Evolutionary conservation across 805 yeast genomes (phyloP), one percentile per base, ranked within the genome.

Genomic region (Candida succiphila): DNA sequence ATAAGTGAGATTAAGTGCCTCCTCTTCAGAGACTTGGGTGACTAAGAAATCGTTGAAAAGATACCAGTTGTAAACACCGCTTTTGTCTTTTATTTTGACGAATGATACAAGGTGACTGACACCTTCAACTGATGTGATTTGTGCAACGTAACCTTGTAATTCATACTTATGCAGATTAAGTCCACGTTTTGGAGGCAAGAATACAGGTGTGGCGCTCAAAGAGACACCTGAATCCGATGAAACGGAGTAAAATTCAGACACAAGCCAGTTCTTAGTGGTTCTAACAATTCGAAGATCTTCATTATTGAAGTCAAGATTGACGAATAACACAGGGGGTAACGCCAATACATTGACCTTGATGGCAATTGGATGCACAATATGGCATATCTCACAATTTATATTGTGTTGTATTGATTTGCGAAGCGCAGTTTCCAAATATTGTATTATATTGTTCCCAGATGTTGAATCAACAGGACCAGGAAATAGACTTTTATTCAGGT

Each of bases 21-120:
- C 96, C 12, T 67, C 69, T 44, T 79, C 84, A 1, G 78, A 67
- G 1, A 92, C 66, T 17, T 75, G 78, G 45, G 75, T 71, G 13
- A 88, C 97, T 42, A 92, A 60, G 56, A 89, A 92, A 54, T 92
- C 97, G 51, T 92, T 92, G 54, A 92, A 86, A 49, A 92, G 54
- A 48, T 68, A 75, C 98, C 98, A 92, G 26, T 42, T 52, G 33
- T 54, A 58, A 4, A 31, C 36, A 3, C 40, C 39, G 8, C 46
- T 41, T 8, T 43, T 25, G 5, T 44, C 40, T 13, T 56, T 60
- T 4, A 74, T 58, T 39, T 67, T 67, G 2, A 71, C 65, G 43
- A 69, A 71, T 1, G 87, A 69, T 0, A 83, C 80, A 33, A 79
- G 52, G 44, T 76, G 78, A 46, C 73, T 76, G 17, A 60, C 58